Base-by-base conservation (phyloP, 805 yeast genomes). In the Cyberlindnera mrakii region DNA sequence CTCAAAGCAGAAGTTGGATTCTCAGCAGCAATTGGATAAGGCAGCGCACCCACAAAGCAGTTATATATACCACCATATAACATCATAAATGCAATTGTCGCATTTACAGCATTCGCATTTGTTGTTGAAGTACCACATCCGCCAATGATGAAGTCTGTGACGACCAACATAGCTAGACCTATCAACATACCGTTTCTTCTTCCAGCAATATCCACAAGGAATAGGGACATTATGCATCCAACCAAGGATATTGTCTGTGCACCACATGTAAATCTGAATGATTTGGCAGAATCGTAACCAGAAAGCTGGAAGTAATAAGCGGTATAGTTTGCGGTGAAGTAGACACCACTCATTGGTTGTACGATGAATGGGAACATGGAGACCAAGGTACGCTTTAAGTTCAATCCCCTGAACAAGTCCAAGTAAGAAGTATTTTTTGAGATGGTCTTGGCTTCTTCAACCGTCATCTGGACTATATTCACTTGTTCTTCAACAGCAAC, bases 271-370 rank as follows among this genome's bases (percentile, higher is more conserved):
- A 66, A 67, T 32, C 35, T 29, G 57, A 69, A 74, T 3, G 76
- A 59, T 53, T 62, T 65, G 20, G 62, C 51, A 13, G 63, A 55
- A 8, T 67, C 57, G 54, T 68, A 65, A 39, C 79, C 79, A 29
- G 75, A 72, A 40, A 71, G 66, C 40, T 59, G 56, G 51, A 66
- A 74, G 54, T 68, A 72, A 50, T 71, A 73, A n/a, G 79, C 67
- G 9, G 75, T 59, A 54, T 69, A 73, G 33, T 68, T 69, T 59
- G 65, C 64, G 15, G 53, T 45, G 11, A 23, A 23, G 27, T 23
- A 23, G 2, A 23, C 27, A 23, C 78, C 77, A 36, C 71, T 64
- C 50, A 65, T 57, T 33, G 68, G 59, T 52, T 70, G 76, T 49
- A 63, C 57, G 42, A 67, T 42, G 66, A 71, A 68, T 23, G 49